phyloP scores from a whole-genome alignment of 257 asterid species.

The Solanum pinnatisectum region DNA sequence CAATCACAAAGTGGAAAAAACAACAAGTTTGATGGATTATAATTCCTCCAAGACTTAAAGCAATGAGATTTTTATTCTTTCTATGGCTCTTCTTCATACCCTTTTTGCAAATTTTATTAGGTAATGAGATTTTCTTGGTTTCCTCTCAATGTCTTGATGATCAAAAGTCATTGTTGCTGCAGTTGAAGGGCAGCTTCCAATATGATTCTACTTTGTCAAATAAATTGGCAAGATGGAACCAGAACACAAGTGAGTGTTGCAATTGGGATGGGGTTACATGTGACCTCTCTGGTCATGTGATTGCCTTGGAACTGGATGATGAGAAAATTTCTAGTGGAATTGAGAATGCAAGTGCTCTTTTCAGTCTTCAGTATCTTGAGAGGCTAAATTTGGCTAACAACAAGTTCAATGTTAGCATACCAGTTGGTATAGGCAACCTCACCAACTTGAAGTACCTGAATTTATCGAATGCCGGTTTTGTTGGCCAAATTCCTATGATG shows the following conservation, averaged over 20 bases:
- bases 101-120: constrained; percentile 8
- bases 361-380: constrained; percentile 9
- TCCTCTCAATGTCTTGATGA: constrained; percentile 31
- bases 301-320: constrained; percentile 1
- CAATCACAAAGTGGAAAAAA: not conserved
- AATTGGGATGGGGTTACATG: constrained; percentile 27
- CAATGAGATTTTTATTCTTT: constrained; percentile 38
- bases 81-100: constrained; percentile 27
- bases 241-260: constrained; percentile 14
- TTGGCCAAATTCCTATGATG: constrained; percentile 7
- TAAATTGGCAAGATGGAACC: constrained; percentile 27
- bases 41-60: not conserved
- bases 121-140: not conserved
- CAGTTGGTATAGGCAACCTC: constrained; percentile 2
- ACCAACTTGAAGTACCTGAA: constrained; percentile 11
- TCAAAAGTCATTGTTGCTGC: constrained; percentile 32
- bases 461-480: constrained; percentile 10
- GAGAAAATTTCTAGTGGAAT: not conserved
- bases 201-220: constrained; percentile 5
- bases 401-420: constrained; percentile 1
- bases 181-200: constrained; percentile 20
- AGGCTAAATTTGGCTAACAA: constrained; percentile 16
- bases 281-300: constrained; percentile 16
- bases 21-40: not conserved
- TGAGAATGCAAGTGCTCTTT: not conserved